Percentiles rank a stretch among this genome's conserved stretches.
Conservation (phyloP, 148 eudicot genomes). For the Rhododendron ferrugineum region DNA sequence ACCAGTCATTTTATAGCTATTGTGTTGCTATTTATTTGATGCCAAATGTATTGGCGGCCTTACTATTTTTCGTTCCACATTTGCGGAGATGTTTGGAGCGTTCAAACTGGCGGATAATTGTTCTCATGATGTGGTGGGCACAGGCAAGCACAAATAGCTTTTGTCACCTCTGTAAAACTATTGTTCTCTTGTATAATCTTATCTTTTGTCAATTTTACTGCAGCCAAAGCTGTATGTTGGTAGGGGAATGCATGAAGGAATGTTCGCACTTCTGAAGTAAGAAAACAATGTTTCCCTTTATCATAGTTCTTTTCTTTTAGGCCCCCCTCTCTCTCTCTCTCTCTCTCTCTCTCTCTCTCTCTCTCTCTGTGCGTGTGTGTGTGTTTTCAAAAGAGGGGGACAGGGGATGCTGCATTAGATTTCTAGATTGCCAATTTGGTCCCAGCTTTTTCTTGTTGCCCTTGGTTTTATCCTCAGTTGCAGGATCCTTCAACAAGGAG, state of each 20-base stretch:
- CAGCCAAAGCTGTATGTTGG: conserved; percentile 97
- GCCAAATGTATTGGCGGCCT: conserved; percentile 64
- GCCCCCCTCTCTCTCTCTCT: too few species aligned
- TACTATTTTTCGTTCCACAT: conserved; percentile 74
- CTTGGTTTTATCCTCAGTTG: not conserved
- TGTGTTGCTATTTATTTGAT: conserved; percentile 72
- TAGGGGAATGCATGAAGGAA: conserved; percentile 99
- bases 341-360: too few species aligned
- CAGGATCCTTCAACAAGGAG: not conserved
- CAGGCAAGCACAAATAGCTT: conserved; percentile 60
- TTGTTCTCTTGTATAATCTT: not conserved
- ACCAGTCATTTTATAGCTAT: conserved; percentile 53
- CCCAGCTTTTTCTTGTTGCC: not conserved
- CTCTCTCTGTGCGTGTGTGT: too few species aligned
- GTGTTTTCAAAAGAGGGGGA: not conserved
- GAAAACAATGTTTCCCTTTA: conserved; percentile 19
- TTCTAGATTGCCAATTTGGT: not conserved
- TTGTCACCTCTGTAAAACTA: not conserved
- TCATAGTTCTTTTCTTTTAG: not conserved
- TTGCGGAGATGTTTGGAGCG: conserved; percentile 70
- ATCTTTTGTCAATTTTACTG: conserved; percentile 14
- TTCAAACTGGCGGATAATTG: conserved; percentile 68
- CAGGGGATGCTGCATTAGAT: not conserved
- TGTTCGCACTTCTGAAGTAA: conserved; percentile 87
- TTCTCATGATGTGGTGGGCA: conserved; percentile 87